Conservation (phyloP, 192 early-diverging fungal species). For the Physocladia obscura region DNA sequence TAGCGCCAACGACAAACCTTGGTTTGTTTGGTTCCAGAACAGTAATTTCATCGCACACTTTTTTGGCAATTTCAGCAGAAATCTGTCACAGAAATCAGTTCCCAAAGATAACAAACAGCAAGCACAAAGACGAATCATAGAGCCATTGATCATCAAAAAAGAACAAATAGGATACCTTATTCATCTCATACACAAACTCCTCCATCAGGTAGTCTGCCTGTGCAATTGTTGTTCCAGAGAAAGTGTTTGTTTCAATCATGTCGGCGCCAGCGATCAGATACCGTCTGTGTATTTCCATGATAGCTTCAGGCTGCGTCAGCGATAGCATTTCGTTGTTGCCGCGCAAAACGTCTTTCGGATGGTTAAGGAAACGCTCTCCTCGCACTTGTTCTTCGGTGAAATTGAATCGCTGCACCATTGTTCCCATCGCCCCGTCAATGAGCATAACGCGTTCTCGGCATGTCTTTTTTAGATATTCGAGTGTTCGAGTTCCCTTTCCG, state of each 20-base stretch:
- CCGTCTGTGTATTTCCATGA: constrained; percentile 84
- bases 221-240: constrained; percentile 85
- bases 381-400: constrained; percentile 86
- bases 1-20: constrained; percentile 77
- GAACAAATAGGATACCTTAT: constrained; percentile 61
- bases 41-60: constrained; percentile 80
- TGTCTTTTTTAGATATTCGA: constrained; percentile 72
- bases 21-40: constrained; percentile 72
- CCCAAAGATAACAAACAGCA: background rate
- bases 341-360: constrained; percentile 78
- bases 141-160: background rate
- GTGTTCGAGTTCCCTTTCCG: constrained; percentile 42
- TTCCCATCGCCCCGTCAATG: constrained; percentile 67
- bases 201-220: constrained; percentile 90
- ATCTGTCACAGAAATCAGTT: constrained; percentile 22
- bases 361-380: constrained; percentile 79
- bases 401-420: constrained; percentile 75
- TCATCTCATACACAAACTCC: constrained; percentile 84
- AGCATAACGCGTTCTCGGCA: constrained; percentile 88
- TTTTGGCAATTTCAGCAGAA: constrained; percentile 79
- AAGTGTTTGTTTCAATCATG: constrained; percentile 97
- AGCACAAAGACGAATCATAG: background rate
- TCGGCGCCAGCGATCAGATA: constrained; percentile 91
- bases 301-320: constrained; percentile 84
- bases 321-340: constrained; percentile 97